These are phyloP conservation scores for Arctium minus DNA, from an alignment of 129 eudicot species.

Conservation along the genomic window DNA sequence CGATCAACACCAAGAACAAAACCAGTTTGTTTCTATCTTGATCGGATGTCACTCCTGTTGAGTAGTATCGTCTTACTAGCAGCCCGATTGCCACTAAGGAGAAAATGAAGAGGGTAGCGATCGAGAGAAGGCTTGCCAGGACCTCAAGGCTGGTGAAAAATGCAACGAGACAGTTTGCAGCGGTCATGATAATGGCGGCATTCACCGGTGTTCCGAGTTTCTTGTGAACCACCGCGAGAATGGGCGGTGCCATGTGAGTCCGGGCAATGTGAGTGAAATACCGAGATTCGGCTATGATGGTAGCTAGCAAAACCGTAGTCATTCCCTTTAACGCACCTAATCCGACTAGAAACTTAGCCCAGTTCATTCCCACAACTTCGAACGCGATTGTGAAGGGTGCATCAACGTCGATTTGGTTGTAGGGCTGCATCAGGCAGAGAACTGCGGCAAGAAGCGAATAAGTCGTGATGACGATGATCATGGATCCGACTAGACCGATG, in stretches of 20 bases:
- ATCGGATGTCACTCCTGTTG: slow-evolving; percentile 39
- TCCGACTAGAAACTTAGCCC: slow-evolving; percentile 70
- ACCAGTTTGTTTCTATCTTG: slow-evolving; percentile 48
- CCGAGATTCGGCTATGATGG: slow-evolving; percentile 62
- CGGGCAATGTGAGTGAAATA: slow-evolving; percentile 81
- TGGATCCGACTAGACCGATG: slow-evolving; percentile 71
- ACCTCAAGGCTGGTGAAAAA: slow-evolving; percentile 61
- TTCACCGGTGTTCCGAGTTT: slow-evolving; percentile 67
- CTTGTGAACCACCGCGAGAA: slow-evolving; percentile 56
- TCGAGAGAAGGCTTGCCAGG: slow-evolving; percentile 57
- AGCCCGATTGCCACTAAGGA: slow-evolving; percentile 57
- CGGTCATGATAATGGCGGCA: slow-evolving; percentile 60
- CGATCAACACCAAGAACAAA: slow-evolving; percentile 30
- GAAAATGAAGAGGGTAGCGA: slow-evolving; percentile 61
- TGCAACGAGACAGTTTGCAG: slow-evolving; percentile 50
- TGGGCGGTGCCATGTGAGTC: slow-evolving; percentile 61
- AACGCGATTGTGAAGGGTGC: slow-evolving; percentile 80
- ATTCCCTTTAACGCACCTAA: slow-evolving; percentile 71
- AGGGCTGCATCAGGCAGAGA: slow-evolving; percentile 76
- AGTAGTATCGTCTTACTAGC: slow-evolving; percentile 64
- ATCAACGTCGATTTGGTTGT: slow-evolving; percentile 38
- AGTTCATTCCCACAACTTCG: slow-evolving; percentile 55
- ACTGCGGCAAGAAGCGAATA: slow-evolving; percentile 61
- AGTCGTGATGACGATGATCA: slow-evolving; percentile 47
- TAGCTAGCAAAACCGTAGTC: slow-evolving; percentile 58